These are phyloP conservation scores for Microbotryum saponariae DNA, from an alignment of 1,284 basidiomycete genomes.

Conservation along the genomic window DNA sequence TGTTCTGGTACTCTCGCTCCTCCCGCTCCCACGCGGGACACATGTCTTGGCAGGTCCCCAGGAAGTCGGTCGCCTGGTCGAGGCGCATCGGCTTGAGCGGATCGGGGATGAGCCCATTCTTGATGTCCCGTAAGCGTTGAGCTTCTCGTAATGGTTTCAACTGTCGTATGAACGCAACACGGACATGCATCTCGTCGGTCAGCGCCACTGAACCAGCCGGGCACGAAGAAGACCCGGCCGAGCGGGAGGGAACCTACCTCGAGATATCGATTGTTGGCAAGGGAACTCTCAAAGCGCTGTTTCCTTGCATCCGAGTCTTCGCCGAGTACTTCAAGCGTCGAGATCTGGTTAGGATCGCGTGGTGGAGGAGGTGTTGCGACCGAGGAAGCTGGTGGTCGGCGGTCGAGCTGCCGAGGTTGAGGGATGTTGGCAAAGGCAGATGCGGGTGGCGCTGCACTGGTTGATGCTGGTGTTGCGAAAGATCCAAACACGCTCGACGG, in stretches of 20 bases:
- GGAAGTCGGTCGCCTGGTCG: slow-evolving; percentile 78
- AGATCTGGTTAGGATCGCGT: slow-evolving; percentile 10
- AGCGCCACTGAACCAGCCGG: not conserved
- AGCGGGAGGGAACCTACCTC: slow-evolving; percentile 7
- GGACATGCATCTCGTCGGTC: too few species aligned
- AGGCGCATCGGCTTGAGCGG: slow-evolving; percentile 67
- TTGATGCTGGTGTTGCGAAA: too few species aligned
- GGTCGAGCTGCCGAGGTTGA: too few species aligned
- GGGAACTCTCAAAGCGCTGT: slow-evolving; percentile 23
- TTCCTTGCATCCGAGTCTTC: slow-evolving; percentile 28
- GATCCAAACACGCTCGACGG: too few species aligned
- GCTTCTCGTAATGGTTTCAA: slow-evolving; percentile 54
- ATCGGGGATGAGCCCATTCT: slow-evolving; percentile 78
- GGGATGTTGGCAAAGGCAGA: too few species aligned
- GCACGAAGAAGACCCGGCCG: not conserved
- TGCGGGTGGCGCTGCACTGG: too few species aligned
- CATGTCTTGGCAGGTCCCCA: slow-evolving; percentile 88
- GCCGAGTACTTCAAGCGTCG: slow-evolving; percentile 27
- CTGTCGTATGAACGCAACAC: slow-evolving; percentile 33
- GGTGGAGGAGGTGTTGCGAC: too few species aligned
- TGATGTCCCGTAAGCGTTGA: slow-evolving; percentile 69
- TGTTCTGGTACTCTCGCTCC: slow-evolving; percentile 80
- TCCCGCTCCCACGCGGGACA: slow-evolving; percentile 90
- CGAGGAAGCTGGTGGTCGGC: too few species aligned
- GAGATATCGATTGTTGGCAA: slow-evolving; percentile 28